Percentiles rank a stretch among this genome's conserved stretches.
These are phyloP conservation scores for Pugionium cornutum DNA, from an alignment of 345 rosid genomes.

Conservation along the genomic window DNA sequence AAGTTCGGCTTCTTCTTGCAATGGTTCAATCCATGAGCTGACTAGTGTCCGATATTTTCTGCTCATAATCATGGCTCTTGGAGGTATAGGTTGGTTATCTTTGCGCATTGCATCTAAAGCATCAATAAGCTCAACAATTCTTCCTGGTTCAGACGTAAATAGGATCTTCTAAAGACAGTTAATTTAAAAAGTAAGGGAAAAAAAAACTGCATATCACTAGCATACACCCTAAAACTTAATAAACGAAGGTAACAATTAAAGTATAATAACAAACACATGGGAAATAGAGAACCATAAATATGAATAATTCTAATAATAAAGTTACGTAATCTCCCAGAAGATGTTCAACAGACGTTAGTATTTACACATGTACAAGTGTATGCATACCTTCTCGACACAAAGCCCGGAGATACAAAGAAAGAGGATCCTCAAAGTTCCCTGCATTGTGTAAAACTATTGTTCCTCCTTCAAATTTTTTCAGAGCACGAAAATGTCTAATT, in stretches of 20 bases:
- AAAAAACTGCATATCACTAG: slow-evolving; percentile 12
- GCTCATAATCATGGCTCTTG: slow-evolving; percentile 90
- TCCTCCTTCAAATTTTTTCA: slow-evolving; percentile 81
- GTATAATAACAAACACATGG: not conserved
- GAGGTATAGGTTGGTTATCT: slow-evolving; percentile 83
- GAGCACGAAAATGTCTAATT: slow-evolving; percentile 92
- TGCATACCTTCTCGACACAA: slow-evolving; percentile 90
- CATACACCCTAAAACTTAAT: slow-evolving; percentile 2
- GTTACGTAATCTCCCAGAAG: not conserved
- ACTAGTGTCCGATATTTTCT: slow-evolving; percentile 89
- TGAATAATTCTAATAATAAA: slow-evolving; percentile 3
- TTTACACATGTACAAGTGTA: not conserved
- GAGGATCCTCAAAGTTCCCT: slow-evolving; percentile 91
- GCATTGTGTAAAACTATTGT: slow-evolving; percentile 60
- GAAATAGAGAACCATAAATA: slow-evolving; percentile 10
- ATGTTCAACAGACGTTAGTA: slow-evolving; percentile 10
- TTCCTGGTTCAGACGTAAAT: slow-evolving; percentile 60
- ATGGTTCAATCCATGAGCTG: slow-evolving; percentile 98
- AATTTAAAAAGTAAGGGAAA: slow-evolving; percentile 3
- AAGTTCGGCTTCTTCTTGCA: slow-evolving; percentile 95
- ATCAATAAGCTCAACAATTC: slow-evolving; percentile 81
- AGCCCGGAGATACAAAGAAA: slow-evolving; percentile 92
- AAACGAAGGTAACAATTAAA: not conserved
- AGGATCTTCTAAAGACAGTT: slow-evolving; percentile 3
- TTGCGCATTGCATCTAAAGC: slow-evolving; percentile 86